Base-by-base conservation (phyloP, 2,329 filamentous ascomycete species). In the Colletotrichum phormii region DNA sequence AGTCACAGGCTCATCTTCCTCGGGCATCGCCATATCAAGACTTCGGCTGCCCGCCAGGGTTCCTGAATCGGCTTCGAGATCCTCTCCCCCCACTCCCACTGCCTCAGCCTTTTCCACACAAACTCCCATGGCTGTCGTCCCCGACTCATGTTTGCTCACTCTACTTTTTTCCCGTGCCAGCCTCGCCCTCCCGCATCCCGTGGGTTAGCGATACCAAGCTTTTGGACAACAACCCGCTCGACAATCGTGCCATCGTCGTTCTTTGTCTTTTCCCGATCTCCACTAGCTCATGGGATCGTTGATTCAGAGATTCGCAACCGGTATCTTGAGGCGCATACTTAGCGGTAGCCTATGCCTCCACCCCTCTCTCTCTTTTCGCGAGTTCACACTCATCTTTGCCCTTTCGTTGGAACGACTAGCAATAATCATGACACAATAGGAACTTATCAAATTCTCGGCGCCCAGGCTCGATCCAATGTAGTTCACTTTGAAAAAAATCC, bases 71-170 rank as follows among this genome's bases (percentile, higher is more conserved):
- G 57, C 57, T 35, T 29, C 55, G 29, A 59, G 42, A n/a, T 46
- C 18, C 18, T 9, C 15, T 4, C 26, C 26, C 42, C 42, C 42
- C 42, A n/a, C n/a, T n/a, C 42, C 42, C 42, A 46, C 42, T 46
- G 15, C 42, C 15, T 46, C 42, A 46, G 42, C 42, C 42, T 15
- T 46, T 60, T 35, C 24, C 57, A 60, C 35, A n/a, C 29, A 60
- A 46, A 46, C 42, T 46, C 42, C 18, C 42, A 18, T n/a, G 42
- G 15, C 42, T 9, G 8, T 9, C 33, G 6, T 35, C 9, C 57
- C 31, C 57, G 57, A 60, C 35, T 60, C 57, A 60, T 60, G 57
- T 9, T 37, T n/a, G 26, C n/a, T 46, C 12, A n/a, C 22, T 64
- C 49, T n/a, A 42, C 42, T 46, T n/a, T 46, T n/a, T 46, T 26